Percentiles rank a stretch among this genome's conserved stretches.
Evolutionary conservation across 2,329 filamentous ascomycete genomes (phyloP).

Genomic region (Chrysoporthe austroafricana): DNA sequence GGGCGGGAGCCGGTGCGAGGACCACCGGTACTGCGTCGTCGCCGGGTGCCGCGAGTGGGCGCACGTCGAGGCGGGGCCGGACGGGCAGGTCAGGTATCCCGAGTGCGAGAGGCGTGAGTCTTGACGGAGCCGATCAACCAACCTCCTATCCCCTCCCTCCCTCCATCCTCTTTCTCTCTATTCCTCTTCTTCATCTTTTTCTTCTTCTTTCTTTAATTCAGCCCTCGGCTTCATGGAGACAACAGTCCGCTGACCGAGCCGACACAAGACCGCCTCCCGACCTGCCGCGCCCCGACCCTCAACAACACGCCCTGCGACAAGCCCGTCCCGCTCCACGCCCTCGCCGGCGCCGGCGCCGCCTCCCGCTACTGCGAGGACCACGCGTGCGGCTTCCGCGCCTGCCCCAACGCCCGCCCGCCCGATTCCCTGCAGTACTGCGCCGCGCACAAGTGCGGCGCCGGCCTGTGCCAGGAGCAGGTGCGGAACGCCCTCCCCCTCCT

Average conservation of each 20-base stretch:
- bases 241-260: too few relatives aligned
- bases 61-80: constrained; percentile 17
- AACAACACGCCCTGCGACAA: constrained; percentile 20
- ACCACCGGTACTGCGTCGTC: constrained; percentile 13
- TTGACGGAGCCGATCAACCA: background rate
- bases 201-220: background rate
- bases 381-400: constrained; percentile 26
- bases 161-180: background rate
- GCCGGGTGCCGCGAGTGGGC: constrained; percentile 22
- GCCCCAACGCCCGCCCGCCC: constrained; percentile 21
- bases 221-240: too few relatives aligned
- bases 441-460: constrained; percentile 34
- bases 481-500: constrained; percentile 20
- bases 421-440: constrained; percentile 31
- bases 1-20: constrained; percentile 16
- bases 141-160: background rate
- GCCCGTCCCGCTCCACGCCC: background rate
- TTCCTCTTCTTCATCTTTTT: background rate
- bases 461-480: constrained; percentile 28
- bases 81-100: constrained; percentile 11
- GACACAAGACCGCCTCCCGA: constrained; percentile 23
- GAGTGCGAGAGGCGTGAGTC: constrained; percentile 22
- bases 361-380: constrained; percentile 26
- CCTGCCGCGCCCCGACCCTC: constrained; percentile 17
- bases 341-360: background rate